phyloP scores from a whole-genome alignment of 164 flowering plant species.

The Annona cherimola region DNA sequence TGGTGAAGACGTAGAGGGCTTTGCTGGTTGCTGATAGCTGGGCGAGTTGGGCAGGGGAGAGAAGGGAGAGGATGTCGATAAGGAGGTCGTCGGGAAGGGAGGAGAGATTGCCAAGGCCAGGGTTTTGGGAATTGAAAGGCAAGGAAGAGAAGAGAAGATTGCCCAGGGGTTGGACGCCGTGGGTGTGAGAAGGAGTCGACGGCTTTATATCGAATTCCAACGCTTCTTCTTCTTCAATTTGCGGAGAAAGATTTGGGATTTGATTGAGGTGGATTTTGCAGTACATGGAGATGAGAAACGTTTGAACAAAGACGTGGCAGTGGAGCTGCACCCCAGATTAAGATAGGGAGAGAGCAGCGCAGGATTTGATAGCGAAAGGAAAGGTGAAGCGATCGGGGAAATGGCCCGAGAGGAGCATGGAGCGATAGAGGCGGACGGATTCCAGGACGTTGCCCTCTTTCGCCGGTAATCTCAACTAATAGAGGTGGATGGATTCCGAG shows the following conservation, averaged over 20 bases:
- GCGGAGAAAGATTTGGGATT: too few species aligned
- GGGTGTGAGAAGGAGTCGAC: conserved; percentile 49
- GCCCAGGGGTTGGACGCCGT: conserved; percentile 90
- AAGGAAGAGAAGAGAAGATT: conserved; percentile 56
- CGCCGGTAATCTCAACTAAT: conserved; percentile 51
- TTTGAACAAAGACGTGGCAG: conserved; percentile 55
- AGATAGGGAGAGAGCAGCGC: conserved; percentile 55
- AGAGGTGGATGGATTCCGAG: too few species aligned
- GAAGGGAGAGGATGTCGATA: conserved; percentile 67
- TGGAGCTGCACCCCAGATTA: conserved; percentile 61
- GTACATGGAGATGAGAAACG: conserved; percentile 68
- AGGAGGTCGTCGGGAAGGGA: conserved; percentile 74
- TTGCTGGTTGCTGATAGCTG: conserved; percentile 66
- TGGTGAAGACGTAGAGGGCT: conserved; percentile 69
- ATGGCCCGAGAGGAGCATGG: conserved; percentile 58
- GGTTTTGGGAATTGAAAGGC: conserved; percentile 65
- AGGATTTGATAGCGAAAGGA: conserved; percentile 78
- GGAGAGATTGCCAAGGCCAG: conserved; percentile 76
- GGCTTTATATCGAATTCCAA: conserved; percentile 57
- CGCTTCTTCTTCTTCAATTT: too few species aligned
- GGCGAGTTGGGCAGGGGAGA: conserved; percentile 54
- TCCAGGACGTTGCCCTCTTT: conserved; percentile 41
- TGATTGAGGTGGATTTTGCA: conserved; percentile 25
- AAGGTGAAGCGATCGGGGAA: conserved; percentile 72
- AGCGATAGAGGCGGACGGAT: conserved; percentile 57